Evolutionary conservation across 1,139 yeast genomes (phyloP).

Genomic region (Protomyces inundatus): DNA sequence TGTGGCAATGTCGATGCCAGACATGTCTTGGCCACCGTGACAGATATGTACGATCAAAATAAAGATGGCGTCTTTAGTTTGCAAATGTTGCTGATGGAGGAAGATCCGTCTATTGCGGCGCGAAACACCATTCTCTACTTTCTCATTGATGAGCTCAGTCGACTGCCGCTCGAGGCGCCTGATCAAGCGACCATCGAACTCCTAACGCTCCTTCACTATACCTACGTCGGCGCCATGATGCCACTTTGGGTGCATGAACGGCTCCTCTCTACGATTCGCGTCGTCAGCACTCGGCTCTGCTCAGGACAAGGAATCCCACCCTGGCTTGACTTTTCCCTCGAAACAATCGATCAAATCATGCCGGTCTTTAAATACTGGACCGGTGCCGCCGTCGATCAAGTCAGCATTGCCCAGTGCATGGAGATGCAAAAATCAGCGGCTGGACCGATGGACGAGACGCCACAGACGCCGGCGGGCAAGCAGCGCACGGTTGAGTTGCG

Average conservation of each 20-base stretch:
- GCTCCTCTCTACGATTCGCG: slow-evolving; percentile 11
- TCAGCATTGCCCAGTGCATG: slow-evolving; percentile 16
- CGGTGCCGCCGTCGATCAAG: slow-evolving; percentile 10
- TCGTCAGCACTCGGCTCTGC: slow-evolving; percentile 12
- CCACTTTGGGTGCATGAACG: slow-evolving; percentile 21
- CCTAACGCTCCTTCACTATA: slow-evolving; percentile 15
- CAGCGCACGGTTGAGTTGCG: slow-evolving; percentile 12
- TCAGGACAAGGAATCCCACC: slow-evolving; percentile 20
- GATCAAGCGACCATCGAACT: slow-evolving; percentile 1
- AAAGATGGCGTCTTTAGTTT: slow-evolving; percentile 2
- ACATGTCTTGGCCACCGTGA: slow-evolving; percentile 18
- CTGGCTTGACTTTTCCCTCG: slow-evolving; percentile 13
- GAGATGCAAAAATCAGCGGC: slow-evolving; percentile 18
- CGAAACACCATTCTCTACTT: slow-evolving; percentile 11
- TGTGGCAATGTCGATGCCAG: slow-evolving; percentile 23
- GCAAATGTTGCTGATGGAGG: slow-evolving; percentile 16
- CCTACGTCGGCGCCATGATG: slow-evolving; percentile 23
- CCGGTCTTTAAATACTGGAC: slow-evolving; percentile 23
- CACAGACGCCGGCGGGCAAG: slow-evolving; percentile 8
- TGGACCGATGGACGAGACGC: slow-evolving; percentile 6
- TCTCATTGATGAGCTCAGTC: slow-evolving; percentile 16
- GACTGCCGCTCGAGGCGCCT: not conserved
- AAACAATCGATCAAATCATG: slow-evolving; percentile 16
- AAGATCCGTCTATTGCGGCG: slow-evolving; percentile 15
- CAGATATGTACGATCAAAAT: slow-evolving; percentile 13